These are phyloP conservation scores for Colletotrichum eremochloae DNA, from an alignment of 2,329 filamentous ascomycete genomes.

Conservation along the genomic window DNA sequence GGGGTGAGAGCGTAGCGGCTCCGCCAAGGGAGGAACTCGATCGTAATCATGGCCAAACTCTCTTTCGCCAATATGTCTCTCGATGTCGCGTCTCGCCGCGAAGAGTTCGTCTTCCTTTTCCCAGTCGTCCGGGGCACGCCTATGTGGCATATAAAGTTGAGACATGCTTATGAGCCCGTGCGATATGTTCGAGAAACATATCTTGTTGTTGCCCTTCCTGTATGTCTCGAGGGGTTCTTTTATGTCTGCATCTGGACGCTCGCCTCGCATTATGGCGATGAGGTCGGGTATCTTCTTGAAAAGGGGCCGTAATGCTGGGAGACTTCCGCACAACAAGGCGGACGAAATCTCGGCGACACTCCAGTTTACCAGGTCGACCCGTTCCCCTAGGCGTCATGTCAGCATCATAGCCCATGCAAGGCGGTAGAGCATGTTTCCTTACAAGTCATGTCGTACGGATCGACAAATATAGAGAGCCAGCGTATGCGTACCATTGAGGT, in stretches of 20 bases:
- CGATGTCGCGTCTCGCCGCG: constrained; percentile 17
- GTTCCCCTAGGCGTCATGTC: constrained; percentile 43
- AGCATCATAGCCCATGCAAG: background rate
- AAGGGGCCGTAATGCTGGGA: constrained; percentile 57
- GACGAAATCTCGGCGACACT: constrained; percentile 49
- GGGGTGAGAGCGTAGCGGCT: constrained; percentile 9
- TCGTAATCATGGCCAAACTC: constrained; percentile 8
- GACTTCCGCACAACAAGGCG: constrained; percentile 58
- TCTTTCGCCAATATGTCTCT: background rate
- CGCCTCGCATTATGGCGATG: constrained; percentile 18
- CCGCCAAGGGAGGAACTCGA: background rate
- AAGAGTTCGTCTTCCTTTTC: no score
- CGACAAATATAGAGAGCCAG: constrained; percentile 35
- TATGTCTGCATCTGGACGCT: background rate
- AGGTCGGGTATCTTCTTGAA: constrained; percentile 33
- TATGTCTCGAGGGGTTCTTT: constrained; percentile 18
- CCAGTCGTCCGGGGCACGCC: background rate
- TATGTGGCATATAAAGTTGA: background rate
- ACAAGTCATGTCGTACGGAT: constrained; percentile 30
- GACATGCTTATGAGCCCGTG: background rate
- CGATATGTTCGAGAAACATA: constrained; percentile 1
- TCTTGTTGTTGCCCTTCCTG: background rate
- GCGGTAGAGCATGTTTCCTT: background rate
- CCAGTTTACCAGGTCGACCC: constrained; percentile 50
- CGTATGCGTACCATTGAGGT: constrained; percentile 40